Evolutionary conservation across 2,329 filamentous ascomycete species (phyloP).

Genomic region (Apiospora hydei): DNA sequence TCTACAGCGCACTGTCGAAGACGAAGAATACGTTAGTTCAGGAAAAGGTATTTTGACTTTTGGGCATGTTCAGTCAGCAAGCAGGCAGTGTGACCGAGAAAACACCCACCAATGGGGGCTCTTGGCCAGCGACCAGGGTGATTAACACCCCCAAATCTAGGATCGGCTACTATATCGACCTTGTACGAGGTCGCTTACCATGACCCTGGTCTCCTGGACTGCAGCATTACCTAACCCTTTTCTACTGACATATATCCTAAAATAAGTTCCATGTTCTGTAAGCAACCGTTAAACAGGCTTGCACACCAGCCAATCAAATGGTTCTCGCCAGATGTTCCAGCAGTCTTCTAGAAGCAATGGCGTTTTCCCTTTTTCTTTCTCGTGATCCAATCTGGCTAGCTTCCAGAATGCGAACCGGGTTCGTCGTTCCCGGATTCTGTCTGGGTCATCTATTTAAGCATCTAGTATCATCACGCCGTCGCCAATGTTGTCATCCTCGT

Average conservation of each 20-base stretch:
- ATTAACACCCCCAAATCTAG: background rate
- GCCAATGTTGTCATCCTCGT: background rate
- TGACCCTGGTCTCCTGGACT: background rate
- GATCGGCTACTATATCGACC: background rate
- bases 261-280: background rate
- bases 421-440: background rate
- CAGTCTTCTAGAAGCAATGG: background rate
- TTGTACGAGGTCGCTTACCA: slow-evolving; percentile 6
- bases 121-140: background rate
- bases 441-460: background rate
- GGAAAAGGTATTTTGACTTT: background rate
- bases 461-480: background rate
- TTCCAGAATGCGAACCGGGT: background rate
- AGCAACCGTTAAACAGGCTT: background rate
- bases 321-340: background rate
- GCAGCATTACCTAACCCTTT: background rate
- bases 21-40: background rate
- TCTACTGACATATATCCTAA: background rate
- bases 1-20: background rate
- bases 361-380: background rate
- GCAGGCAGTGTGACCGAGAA: background rate
- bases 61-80: background rate
- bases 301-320: background rate
- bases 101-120: background rate
- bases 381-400: background rate